These are phyloP conservation scores for Mentha longifolia DNA, from an alignment of 257 asterid genomes.

Conservation along the genomic window DNA sequence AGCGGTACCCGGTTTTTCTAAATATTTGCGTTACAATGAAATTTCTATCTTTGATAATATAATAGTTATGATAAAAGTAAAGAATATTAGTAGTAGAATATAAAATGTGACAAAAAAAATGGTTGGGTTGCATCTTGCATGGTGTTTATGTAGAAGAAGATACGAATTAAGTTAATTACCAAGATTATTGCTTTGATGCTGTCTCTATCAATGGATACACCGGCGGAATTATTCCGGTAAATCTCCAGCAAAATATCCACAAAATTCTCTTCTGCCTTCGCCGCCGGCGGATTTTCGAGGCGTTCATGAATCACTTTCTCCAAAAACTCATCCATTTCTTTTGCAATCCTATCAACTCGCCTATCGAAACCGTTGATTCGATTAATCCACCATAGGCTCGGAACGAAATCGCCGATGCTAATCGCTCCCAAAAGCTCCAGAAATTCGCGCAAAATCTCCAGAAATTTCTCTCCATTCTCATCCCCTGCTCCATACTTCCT, in stretches of 20 bases:
- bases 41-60: too few relatives aligned
- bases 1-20: too few relatives aligned
- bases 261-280: constrained; percentile 26
- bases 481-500: constrained; percentile 32
- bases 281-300: neutral
- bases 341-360: constrained; percentile 22
- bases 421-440: constrained; percentile 36
- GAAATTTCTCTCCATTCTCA: constrained; percentile 17
- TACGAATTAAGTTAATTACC: constrained; percentile 21
- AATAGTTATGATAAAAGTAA: too few relatives aligned
- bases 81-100: too few relatives aligned
- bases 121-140: too few relatives aligned
- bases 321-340: neutral
- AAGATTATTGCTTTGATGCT: constrained; percentile 40
- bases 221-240: constrained; percentile 20
- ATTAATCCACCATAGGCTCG: constrained; percentile 40
- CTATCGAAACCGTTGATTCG: constrained; percentile 39
- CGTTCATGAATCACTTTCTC: constrained; percentile 31
- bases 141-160: too few relatives aligned
- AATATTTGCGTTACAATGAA: too few relatives aligned
- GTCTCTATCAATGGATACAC: constrained; percentile 29
- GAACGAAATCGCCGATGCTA: constrained; percentile 27
- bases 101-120: too few relatives aligned
- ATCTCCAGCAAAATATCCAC: constrained; percentile 45
- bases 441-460: constrained; percentile 12